These are phyloP conservation scores for Rhodotorula sp. DNA, from an alignment of 1,284 basidiomycete genomes.

Conservation along the genomic window DNA sequence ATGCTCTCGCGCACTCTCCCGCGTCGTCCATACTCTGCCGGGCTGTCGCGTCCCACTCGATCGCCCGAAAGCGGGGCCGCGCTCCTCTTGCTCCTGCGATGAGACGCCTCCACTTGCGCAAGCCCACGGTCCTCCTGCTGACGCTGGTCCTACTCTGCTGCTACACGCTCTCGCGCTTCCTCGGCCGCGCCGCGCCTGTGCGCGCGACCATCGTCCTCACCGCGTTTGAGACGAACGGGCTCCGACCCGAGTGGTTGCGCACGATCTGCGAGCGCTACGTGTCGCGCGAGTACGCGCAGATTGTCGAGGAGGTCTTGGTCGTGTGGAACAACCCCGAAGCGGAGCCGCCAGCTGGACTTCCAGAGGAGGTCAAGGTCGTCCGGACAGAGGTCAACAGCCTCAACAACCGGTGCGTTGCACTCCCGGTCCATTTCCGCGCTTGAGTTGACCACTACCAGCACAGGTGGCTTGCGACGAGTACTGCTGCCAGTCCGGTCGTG, in stretches of 20 bases:
- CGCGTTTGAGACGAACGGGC: constrained; percentile 11
- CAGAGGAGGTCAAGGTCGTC: constrained; percentile 4
- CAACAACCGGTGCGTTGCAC: constrained; percentile 9
- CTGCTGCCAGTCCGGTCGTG: not conserved
- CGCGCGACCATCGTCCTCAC: constrained; percentile 11
- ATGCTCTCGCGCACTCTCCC: too few species aligned
- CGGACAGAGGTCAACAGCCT: constrained; percentile 4
- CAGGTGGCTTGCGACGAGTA: not conserved
- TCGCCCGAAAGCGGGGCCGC: too few species aligned
- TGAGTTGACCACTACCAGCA: not conserved
- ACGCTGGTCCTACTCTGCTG: too few species aligned
- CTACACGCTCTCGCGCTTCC: too few species aligned
- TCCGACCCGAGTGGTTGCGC: constrained; percentile 9
- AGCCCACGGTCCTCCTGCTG: too few species aligned
- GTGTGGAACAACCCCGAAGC: constrained; percentile 14
- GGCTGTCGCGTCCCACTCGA: too few species aligned
- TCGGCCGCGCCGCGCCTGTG: not conserved
- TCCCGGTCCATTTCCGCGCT: not conserved
- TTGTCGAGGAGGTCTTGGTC: constrained; percentile 6
- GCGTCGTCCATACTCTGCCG: too few species aligned
- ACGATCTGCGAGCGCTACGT: not conserved
- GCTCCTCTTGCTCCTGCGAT: too few species aligned
- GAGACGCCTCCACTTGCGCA: too few species aligned
- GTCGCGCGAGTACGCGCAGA: not conserved
- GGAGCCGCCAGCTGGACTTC: not conserved